Conservation (phyloP, 805 yeast species). For the Schizosaccharomyces cryophilus region DNA sequence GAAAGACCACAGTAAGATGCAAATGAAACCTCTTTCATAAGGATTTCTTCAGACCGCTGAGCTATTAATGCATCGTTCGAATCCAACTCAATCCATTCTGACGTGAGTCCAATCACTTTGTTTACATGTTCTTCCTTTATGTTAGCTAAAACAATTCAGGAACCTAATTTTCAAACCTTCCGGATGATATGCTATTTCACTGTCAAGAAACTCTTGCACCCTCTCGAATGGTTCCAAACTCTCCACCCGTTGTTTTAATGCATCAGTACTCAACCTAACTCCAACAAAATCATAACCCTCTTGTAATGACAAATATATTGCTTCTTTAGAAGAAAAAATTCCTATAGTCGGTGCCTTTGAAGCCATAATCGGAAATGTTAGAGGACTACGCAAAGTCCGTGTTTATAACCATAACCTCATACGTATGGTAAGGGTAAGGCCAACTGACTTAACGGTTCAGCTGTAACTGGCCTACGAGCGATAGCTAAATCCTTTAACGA, state of each 20-base stretch:
- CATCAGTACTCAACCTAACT: not conserved
- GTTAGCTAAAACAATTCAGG: not conserved
- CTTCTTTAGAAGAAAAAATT: not conserved
- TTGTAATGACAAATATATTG: not conserved
- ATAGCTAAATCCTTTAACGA: too few species aligned
- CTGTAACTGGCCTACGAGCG: too few species aligned
- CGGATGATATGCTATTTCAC: not conserved
- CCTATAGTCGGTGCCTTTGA: not conserved
- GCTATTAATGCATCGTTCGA: slow-evolving; percentile 25
- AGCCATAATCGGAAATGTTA: not conserved
- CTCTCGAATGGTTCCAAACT: not conserved
- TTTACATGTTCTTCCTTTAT: not conserved
- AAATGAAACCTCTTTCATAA: slow-evolving; percentile 32
- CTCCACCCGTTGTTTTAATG: not conserved
- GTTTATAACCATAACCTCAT: too few species aligned
- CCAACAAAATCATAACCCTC: not conserved
- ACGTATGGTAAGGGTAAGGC: not conserved
- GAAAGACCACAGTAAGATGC: slow-evolving; percentile 35
- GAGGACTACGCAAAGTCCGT: too few species aligned
- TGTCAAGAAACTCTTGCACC: not conserved
- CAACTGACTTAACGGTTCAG: too few species aligned
- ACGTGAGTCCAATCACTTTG: slow-evolving; percentile 24
- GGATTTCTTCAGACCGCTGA: slow-evolving; percentile 30
- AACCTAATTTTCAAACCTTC: not conserved
- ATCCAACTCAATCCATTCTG: slow-evolving; percentile 51